Evolutionary conservation across 2,329 filamentous ascomycete genomes (phyloP), one percentile per base, ranked within the genome.

Genomic region (Graphiopsis chlorocephala): DNA sequence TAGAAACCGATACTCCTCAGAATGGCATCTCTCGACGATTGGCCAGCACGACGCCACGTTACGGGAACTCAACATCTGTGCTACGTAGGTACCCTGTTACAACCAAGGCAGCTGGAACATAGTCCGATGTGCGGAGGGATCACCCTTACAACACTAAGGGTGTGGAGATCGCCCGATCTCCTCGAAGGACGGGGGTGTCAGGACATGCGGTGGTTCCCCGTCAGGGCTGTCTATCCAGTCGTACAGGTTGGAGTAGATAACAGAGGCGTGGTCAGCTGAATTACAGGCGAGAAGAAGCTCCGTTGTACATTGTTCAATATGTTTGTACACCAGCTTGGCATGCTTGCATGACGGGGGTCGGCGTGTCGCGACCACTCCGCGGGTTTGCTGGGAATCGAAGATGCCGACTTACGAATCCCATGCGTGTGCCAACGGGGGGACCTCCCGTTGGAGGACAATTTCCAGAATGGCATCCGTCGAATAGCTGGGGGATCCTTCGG

Each of bases 51-150:
- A 10, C n/a, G 38, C 38, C 38, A 45, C 38, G 38, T 45, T 45
- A 45, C 38, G 38, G 38, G 38, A 20, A 12, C 10, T 45, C n/a
- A 7, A 17, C 6, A 10, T 20, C 6, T n/a, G 38, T 42, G 38
- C 17, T 42, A 42, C n/a, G n/a, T n/a, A n/a, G n/a, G n/a, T n/a
- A n/a, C n/a, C n/a, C n/a, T n/a, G n/a, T n/a, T n/a, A n/a, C n/a
- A n/a, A n/a, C n/a, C n/a, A n/a, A n/a, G n/a, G n/a, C n/a, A n/a
- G 33, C 15, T 8, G 68, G 71, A 2, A 73, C 71, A 31, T 58
- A 60, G 10, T 67, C 67, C 5, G 77, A 77, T 12, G 68, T 31
- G 50, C 50, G 14, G 26, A 53, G 28, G 6, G 17, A 20, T 4
- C 15, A 53, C 20, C 50, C 28, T 53, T 53, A 53, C 26, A 28